These are phyloP conservation scores for Endocalyx cinctus DNA, from an alignment of 2,329 filamentous ascomycete species.

Conservation along the genomic window DNA sequence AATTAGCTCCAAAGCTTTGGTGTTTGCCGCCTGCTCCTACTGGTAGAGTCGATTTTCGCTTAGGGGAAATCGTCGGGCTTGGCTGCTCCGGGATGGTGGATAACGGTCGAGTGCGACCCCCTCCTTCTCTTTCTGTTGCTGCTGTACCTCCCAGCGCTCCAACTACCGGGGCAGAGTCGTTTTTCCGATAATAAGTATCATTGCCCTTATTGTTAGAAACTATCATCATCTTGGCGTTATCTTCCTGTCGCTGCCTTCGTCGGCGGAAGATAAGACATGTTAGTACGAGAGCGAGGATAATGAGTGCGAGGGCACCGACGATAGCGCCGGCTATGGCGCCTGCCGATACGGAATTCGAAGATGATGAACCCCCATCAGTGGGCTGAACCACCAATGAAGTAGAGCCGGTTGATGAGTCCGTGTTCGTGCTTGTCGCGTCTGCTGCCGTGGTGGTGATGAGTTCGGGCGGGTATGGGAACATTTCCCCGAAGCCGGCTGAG, in stretches of 20 bases:
- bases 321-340: constrained; percentile 20
- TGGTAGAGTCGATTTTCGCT: constrained; percentile 8
- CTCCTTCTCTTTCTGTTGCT: neutral
- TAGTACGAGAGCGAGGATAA: constrained; percentile 11
- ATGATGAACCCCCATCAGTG: neutral
- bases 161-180: too few relatives aligned
- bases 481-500: constrained; percentile 16
- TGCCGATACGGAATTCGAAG: constrained; percentile 3
- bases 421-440: neutral
- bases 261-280: constrained; percentile 10
- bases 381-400: neutral
- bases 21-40: constrained; percentile 8
- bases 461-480: constrained; percentile 23
- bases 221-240: neutral
- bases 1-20: constrained; percentile 18
- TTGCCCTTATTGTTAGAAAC: neutral
- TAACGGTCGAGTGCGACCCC: constrained; percentile 11
- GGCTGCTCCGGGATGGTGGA: constrained; percentile 18
- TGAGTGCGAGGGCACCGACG: constrained; percentile 13
- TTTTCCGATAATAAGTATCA: too few relatives aligned
- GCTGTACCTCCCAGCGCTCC: neutral
- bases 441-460: constrained; percentile 11
- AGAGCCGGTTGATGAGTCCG: constrained; percentile 1
- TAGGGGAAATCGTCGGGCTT: constrained; percentile 4
- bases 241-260: constrained; percentile 1